Conservation (phyloP, 805 yeast species). For the Barnettozyma vustinii region DNA sequence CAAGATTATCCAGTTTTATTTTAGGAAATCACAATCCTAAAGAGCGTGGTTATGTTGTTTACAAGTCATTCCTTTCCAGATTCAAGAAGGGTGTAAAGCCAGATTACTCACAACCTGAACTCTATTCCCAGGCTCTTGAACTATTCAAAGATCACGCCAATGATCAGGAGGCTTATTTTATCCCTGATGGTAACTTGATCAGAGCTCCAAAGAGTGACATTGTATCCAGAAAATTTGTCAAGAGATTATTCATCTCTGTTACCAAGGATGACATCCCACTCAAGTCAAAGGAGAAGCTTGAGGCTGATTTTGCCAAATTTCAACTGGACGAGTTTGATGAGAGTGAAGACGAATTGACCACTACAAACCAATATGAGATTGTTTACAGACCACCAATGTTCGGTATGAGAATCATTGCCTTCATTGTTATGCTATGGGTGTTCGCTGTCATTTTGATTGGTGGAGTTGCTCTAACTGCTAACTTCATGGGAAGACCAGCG, state of each 20-base stretch:
- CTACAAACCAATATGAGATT: conserved; percentile 49
- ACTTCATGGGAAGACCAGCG: conserved; percentile 26
- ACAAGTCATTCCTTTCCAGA: conserved; percentile 44
- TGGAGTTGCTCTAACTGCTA: conserved; percentile 18
- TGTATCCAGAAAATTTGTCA: conserved; percentile 57
- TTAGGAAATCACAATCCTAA: conserved; percentile 53
- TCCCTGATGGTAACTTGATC: conserved; percentile 76
- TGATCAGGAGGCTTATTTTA: conserved; percentile 48
- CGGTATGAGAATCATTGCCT: conserved; percentile 44
- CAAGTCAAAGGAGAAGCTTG: conserved; percentile 25
- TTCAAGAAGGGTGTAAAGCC: conserved; percentile 37
- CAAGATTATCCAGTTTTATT: conserved; percentile 81
- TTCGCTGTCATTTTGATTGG: conserved; percentile 35
- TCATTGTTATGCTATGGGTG: conserved; percentile 38
- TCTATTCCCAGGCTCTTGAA: conserved; percentile 38
- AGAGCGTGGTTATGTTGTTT: conserved; percentile 66
- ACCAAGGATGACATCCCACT: conserved; percentile 69
- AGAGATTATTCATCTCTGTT: conserved; percentile 72
- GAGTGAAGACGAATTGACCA: conserved; percentile 36
- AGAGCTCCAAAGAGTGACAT: conserved; percentile 87
- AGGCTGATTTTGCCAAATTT: conserved; percentile 29
- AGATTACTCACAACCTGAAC: conserved; percentile 54
- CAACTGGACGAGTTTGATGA: conserved; percentile 37
- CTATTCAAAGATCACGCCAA: conserved; percentile 35
- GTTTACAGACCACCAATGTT: conserved; percentile 87